Base-by-base conservation (phyloP, 345 rosid genomes). In the Boechera stricta region DNA sequence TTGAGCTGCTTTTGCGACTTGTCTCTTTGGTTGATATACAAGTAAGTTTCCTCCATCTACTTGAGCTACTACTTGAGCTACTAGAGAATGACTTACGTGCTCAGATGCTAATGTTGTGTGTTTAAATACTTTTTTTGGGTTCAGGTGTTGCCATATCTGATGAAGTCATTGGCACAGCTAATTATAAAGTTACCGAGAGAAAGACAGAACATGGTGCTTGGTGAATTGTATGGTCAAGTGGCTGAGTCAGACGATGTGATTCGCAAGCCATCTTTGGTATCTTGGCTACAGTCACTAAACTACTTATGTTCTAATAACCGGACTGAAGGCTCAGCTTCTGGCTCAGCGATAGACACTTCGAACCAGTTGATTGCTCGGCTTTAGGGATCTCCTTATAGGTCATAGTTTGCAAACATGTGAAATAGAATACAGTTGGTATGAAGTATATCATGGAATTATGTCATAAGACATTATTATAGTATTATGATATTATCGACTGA, bases 161-260 rank as follows among this genome's bases (percentile, higher is more conserved):
- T 95, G 97, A 92, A 88, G 85, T 72, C 80, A 77, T 73, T 91
- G 81, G 96, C 97, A 26, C 90, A 88, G 55, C 81, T 88, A 52
- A 83, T 85, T 31, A 64, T 86, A 45, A 81, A 83, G 79, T 81
- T 95, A 64, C 98, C 98, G 3, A 87, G 84, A 83, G 91, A 91
- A 75, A 92, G 86, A 64, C 97, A 86, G 85, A 82, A 79, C 83
- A 77, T 81, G 79, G 88, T 95, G 74, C 97, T 95, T 56, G 86
- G 89, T 80, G 97, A 95, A 56, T 63, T 95, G 75, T 88, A 89
- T 33, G 59, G 87, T 57, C 89, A 84, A 77, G 94, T 92, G 49
- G 94, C 97, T 12, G 97, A 87, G 60, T 92, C 98, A 16, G 99
- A 95, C 71, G 98, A 95, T 84, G 98, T 92, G 51, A 87, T 90